These are phyloP conservation scores for Chloranthus sessilifolius DNA, from an alignment of 164 flowering plant species.

Conservation along the genomic window DNA sequence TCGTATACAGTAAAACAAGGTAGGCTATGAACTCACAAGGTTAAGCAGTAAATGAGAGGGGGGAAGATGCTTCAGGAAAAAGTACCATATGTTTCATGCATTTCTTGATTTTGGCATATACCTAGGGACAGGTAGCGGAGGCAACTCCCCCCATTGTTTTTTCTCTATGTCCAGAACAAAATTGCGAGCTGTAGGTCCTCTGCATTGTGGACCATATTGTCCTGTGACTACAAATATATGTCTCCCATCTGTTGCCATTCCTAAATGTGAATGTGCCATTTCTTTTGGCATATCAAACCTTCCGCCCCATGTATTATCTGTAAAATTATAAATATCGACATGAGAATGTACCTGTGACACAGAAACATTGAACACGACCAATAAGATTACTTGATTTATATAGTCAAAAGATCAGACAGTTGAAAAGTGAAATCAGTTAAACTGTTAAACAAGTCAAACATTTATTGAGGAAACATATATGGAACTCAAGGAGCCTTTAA, in stretches of 20 bases:
- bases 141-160: slow-evolving; percentile 59
- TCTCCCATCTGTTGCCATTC: slow-evolving; percentile 88
- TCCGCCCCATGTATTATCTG: slow-evolving; percentile 73
- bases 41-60: neutral
- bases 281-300: slow-evolving; percentile 85
- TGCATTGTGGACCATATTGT: slow-evolving; percentile 94
- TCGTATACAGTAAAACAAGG: too few species aligned
- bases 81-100: neutral
- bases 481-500: too few species aligned
- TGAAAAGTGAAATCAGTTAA: too few species aligned
- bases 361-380: too few species aligned
- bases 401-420: too few species aligned
- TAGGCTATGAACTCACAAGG: neutral
- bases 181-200: slow-evolving; percentile 61
- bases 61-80: too few species aligned
- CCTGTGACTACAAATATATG: slow-evolving; percentile 78
- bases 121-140: slow-evolving; percentile 87
- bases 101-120: slow-evolving; percentile 19
- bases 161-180: slow-evolving; percentile 76
- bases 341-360: slow-evolving; percentile 78
- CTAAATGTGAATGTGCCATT: slow-evolving; percentile 96
- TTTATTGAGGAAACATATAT: too few species aligned
- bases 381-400: too few species aligned
- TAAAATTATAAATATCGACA: slow-evolving; percentile 82
- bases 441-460: too few species aligned